A percentile compares a stretch with the other conserved stretches of the same genome.
Conservation (phyloP, 257 asterid species). For the Prunella vulgaris region DNA sequence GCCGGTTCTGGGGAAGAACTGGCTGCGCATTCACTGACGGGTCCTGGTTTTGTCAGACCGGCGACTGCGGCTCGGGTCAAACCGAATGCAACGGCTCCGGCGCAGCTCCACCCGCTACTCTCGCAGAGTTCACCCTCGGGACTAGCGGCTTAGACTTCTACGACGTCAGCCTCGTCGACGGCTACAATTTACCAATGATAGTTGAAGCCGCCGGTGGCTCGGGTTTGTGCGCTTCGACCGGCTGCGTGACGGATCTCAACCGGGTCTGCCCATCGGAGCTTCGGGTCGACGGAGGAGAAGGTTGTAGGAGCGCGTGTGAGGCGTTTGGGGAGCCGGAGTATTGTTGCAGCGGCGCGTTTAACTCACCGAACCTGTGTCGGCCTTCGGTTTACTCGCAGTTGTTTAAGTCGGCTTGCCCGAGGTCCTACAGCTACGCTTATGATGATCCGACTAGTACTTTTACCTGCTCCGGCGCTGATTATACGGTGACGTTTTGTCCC, state of each 20-base stretch:
- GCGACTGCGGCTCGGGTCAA: conserved; percentile 74
- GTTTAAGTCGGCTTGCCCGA: conserved; percentile 73
- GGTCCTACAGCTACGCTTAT: conserved; percentile 80
- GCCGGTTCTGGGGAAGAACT: conserved; percentile 83
- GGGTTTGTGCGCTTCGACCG: conserved; percentile 72
- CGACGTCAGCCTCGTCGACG: conserved; percentile 83
- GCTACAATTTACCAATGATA: conserved; percentile 67
- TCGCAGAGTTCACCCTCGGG: conserved; percentile 69
- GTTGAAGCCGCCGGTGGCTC: conserved; percentile 67
- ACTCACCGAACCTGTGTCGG: conserved; percentile 55
- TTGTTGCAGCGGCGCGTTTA: conserved; percentile 72
- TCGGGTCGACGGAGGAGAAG: conserved; percentile 44
- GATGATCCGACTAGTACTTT: conserved; percentile 83
- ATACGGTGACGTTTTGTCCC: conserved; percentile 70
- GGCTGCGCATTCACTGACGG: conserved; percentile 56
- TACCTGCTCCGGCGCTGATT: conserved; percentile 73
- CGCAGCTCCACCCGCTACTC: conserved; percentile 78
- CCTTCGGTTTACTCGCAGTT: conserved; percentile 65
- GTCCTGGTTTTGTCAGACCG: conserved; percentile 53
- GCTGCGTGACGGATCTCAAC: conserved; percentile 74
- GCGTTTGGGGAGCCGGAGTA: conserved; percentile 65
- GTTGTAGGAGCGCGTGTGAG: conserved; percentile 77
- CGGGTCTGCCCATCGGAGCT: conserved; percentile 67
- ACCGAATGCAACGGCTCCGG: conserved; percentile 73
- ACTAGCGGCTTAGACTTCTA: conserved; percentile 64